Percentiles rank a stretch among this genome's conserved stretches.
phyloP scores from a whole-genome alignment of 352 stramenopile species.

The Phytophthora aleatoria region DNA sequence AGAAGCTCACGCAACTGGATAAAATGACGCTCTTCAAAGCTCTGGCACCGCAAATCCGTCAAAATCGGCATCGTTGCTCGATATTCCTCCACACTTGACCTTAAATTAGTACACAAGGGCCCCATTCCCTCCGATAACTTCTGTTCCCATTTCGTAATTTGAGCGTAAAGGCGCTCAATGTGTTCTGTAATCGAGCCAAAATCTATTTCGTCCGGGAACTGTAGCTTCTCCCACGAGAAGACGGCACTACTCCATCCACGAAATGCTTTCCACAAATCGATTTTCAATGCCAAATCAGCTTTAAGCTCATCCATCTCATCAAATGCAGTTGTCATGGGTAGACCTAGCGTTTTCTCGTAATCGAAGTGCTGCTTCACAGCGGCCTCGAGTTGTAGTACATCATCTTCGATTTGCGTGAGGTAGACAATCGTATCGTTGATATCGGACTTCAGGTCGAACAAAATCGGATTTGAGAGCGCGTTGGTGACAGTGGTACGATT shows the following conservation, averaged over 20 bases:
- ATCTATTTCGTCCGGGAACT: constrained; percentile 75
- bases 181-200: constrained; percentile 67
- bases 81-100: constrained; percentile 83
- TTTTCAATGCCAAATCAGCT: constrained; percentile 79
- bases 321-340: constrained; percentile 73
- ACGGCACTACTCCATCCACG: constrained; percentile 64
- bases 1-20: constrained; percentile 61
- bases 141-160: constrained; percentile 59
- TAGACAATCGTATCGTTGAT: constrained; percentile 56
- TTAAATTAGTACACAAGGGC: constrained; percentile 62
- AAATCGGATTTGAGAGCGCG: constrained; percentile 36
- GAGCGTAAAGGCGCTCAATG: constrained; percentile 60
- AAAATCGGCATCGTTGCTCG: constrained; percentile 80
- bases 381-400: constrained; percentile 28
- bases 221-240: constrained; percentile 49
- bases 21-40: constrained; percentile 74
- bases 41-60: constrained; percentile 55
- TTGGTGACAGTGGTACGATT: constrained; percentile 40
- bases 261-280: constrained; percentile 78
- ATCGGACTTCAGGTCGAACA: constrained; percentile 60
- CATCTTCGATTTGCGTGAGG: constrained; percentile 39
- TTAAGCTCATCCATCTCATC: constrained; percentile 79
- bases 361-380: constrained; percentile 46
- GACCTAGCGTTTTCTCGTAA: constrained; percentile 59
- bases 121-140: constrained; percentile 52